Percentiles rank a stretch among this genome's conserved stretches.
Evolutionary conservation across 2,329 filamentous ascomycete genomes (phyloP).

Genomic region (Ascochyta fabae): DNA sequence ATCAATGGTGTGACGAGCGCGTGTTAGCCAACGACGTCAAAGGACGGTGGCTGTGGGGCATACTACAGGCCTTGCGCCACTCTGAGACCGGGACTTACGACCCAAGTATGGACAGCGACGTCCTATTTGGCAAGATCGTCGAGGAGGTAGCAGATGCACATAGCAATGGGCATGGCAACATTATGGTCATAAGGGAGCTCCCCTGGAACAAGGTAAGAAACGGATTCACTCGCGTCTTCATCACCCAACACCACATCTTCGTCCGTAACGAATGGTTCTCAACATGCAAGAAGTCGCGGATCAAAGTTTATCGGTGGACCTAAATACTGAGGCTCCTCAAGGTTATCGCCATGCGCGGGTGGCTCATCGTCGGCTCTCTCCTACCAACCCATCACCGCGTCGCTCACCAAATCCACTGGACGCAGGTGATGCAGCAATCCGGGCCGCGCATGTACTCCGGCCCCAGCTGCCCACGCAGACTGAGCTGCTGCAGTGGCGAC

Average conservation of each 20-base stretch:
- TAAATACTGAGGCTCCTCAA: slow-evolving; percentile 19
- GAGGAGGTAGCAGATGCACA: slow-evolving; percentile 25
- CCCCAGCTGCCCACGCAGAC: slow-evolving; percentile 13
- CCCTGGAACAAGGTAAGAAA: slow-evolving; percentile 41
- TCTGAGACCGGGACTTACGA: not conserved
- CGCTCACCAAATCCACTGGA: slow-evolving; percentile 28
- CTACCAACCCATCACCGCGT: slow-evolving; percentile 18
- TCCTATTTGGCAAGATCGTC: slow-evolving; percentile 13
- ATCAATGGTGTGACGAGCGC: slow-evolving; percentile 39
- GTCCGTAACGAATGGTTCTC: not conserved
- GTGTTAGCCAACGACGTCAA: slow-evolving; percentile 29
- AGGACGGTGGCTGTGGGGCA: slow-evolving; percentile 35
- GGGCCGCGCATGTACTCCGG: slow-evolving; percentile 28
- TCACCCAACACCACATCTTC: too few species aligned
- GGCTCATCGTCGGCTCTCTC: slow-evolving; percentile 21
- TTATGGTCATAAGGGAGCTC: slow-evolving; percentile 23
- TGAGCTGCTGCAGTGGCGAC: slow-evolving; percentile 12
- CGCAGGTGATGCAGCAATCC: slow-evolving; percentile 16
- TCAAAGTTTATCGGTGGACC: not conserved
- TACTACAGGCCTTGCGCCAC: slow-evolving; percentile 29
- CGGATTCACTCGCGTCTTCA: not conserved
- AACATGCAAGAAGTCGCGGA: not conserved
- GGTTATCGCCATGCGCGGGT: slow-evolving; percentile 23
- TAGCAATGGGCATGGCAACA: slow-evolving; percentile 26
- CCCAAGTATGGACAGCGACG: not conserved